Conservation (phyloP, 108 stramenopile genomes). For the Pseudonitzschia multiseries region DNA sequence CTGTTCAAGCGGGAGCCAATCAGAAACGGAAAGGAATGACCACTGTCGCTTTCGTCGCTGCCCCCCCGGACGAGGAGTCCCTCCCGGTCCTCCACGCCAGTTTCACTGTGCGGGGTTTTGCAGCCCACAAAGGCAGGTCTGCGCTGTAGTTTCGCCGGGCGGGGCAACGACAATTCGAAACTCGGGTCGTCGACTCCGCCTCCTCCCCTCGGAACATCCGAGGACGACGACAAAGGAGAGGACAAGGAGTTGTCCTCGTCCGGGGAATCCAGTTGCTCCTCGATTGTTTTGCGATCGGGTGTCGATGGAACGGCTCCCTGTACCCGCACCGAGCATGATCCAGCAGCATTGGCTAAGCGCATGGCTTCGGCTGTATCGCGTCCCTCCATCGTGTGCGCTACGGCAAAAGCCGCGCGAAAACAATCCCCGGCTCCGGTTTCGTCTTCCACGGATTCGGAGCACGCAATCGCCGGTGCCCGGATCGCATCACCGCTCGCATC, state of each 20-base stretch:
- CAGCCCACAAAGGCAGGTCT: not conserved
- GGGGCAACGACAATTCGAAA: not conserved
- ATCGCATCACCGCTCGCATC: conserved; percentile 16
- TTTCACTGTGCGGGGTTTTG: not conserved
- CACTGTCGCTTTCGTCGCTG: conserved; percentile 19
- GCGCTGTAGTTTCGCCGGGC: not conserved
- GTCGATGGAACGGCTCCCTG: conserved; percentile 53
- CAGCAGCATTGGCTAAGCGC: conserved; percentile 73
- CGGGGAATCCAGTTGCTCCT: conserved; percentile 19
- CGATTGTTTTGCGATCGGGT: conserved; percentile 54
- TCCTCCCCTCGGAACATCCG: not conserved
- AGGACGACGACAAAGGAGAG: not conserved
- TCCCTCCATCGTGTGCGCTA: conserved; percentile 54
- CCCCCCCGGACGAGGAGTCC: not conserved
- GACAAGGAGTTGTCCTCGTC: too few relatives aligned
- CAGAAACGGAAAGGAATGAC: conserved; percentile 58
- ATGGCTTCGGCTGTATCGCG: conserved; percentile 40
- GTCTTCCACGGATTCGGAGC: conserved; percentile 48
- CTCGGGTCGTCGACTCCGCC: not conserved
- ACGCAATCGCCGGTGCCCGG: not conserved
- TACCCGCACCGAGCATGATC: conserved; percentile 64
- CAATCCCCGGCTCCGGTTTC: conserved; percentile 87
- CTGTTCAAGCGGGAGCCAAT: conserved; percentile 84
- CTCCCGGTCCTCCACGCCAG: conserved; percentile 6
- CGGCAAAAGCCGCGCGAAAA: conserved; percentile 83